These are phyloP conservation scores for Ceriops tagal DNA, from an alignment of 345 rosid species.

Conservation along the genomic window DNA sequence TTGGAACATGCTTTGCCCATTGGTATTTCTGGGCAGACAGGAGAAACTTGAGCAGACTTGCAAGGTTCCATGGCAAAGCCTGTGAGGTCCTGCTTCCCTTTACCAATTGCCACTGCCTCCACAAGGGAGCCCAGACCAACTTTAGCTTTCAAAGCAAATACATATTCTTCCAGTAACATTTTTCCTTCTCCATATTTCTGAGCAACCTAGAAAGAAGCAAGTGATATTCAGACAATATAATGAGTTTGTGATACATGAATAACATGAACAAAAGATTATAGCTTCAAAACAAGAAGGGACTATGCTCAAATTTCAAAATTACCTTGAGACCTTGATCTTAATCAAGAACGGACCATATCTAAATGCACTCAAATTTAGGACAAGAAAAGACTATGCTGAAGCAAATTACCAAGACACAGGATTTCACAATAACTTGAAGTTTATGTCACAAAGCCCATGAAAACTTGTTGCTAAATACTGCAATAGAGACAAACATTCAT, in stretches of 20 bases:
- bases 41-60: conserved; percentile 40
- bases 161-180: conserved; percentile 53
- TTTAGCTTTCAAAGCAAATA: conserved; percentile 47
- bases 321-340: no score
- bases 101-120: conserved; percentile 54
- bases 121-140: conserved; percentile 43
- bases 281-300: not conserved
- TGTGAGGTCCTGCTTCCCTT: conserved; percentile 58
- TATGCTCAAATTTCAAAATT: no score
- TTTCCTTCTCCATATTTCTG: conserved; percentile 50
- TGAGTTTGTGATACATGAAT: not conserved
- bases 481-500: no score
- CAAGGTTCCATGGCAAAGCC: conserved; percentile 49
- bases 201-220: conserved; percentile 25
- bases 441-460: no score
- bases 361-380: no score
- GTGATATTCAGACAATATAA: not conserved
- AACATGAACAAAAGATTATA: not conserved
- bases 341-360: no score
- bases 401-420: no score
- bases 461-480: no score
- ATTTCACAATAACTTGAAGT: no score
- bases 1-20: conserved; percentile 53
- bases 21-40: conserved; percentile 49
- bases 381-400: no score